Conservation (phyloP, 768 basidiomycete genomes). For the Russula dissimulans region DNA sequence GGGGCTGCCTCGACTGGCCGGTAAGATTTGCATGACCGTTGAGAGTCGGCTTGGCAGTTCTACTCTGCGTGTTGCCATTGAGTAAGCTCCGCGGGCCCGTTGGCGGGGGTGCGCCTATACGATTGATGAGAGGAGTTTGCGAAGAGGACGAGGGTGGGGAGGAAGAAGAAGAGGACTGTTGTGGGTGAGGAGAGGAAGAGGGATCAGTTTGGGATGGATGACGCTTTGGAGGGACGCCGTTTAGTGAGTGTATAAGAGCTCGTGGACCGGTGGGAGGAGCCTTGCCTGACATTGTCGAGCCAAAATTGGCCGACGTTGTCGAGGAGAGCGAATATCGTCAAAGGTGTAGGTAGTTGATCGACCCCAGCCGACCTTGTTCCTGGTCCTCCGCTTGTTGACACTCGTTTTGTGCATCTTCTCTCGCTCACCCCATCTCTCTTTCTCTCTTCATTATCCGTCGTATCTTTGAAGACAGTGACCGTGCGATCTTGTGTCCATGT, state of each 20-base stretch:
- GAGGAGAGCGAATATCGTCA: slow-evolving; percentile 10
- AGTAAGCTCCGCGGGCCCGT: slow-evolving; percentile 58
- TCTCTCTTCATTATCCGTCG: neutral
- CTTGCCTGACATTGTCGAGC: slow-evolving; percentile 59
- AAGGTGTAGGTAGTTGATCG: slow-evolving; percentile 5
- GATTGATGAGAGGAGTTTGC: slow-evolving; percentile 23
- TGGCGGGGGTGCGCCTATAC: slow-evolving; percentile 49
- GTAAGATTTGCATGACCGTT: slow-evolving; percentile 34
- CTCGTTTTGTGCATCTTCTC: slow-evolving; percentile 8
- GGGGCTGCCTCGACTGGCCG: slow-evolving; percentile 23
- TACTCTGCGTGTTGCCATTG: slow-evolving; percentile 26
- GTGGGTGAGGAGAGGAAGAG: slow-evolving; percentile 8
- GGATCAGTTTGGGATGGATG: slow-evolving; percentile 15
- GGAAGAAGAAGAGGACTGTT: slow-evolving; percentile 25
- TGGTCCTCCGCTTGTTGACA: slow-evolving; percentile 10
- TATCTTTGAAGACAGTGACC: neutral
- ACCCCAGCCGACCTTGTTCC: neutral
- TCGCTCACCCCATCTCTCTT: neutral
- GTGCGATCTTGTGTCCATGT: neutral
- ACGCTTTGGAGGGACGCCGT: slow-evolving; percentile 21
- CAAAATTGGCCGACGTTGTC: slow-evolving; percentile 17
- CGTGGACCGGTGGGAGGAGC: slow-evolving; percentile 67
- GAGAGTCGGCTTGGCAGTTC: slow-evolving; percentile 34
- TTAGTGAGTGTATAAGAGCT: slow-evolving; percentile 48
- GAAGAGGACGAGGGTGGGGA: slow-evolving; percentile 30